phyloP scores from a whole-genome alignment of 1,139 yeast species.

The Pichia sp. region DNA sequence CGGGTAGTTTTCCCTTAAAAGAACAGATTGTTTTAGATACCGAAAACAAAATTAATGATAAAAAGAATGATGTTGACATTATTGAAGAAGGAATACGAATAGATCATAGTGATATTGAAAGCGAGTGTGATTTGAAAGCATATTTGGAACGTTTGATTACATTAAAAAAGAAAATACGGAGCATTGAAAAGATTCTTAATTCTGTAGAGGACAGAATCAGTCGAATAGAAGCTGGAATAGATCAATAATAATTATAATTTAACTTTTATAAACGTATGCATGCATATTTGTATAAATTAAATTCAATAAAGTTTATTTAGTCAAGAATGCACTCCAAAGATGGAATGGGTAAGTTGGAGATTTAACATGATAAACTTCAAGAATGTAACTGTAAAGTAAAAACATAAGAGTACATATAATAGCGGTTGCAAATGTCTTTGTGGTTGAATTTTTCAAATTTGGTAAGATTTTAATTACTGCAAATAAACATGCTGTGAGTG shows the following conservation, averaged over 20 bases:
- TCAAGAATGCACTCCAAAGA: background rate
- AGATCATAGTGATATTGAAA: slow-evolving; percentile 6
- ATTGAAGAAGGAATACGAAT: slow-evolving; percentile 1
- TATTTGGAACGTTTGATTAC: slow-evolving; percentile 33
- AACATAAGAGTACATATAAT: slow-evolving; percentile 38
- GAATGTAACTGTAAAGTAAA: slow-evolving; percentile 47
- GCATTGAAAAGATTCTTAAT: slow-evolving; percentile 32
- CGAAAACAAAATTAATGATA: background rate
- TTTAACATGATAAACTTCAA: slow-evolving; percentile 52
- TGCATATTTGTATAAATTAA: background rate
- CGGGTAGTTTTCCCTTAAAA: slow-evolving; percentile 2
- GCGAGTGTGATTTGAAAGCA: slow-evolving; percentile 20
- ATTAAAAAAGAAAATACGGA: slow-evolving; percentile 34
- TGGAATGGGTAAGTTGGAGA: slow-evolving; percentile 57
- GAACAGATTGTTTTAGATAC: background rate
- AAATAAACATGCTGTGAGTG: slow-evolving; percentile 45
- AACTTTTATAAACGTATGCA: too few relatives aligned
- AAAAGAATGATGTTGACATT: background rate
- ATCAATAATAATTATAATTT: too few relatives aligned
- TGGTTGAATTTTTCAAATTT: slow-evolving; percentile 36
- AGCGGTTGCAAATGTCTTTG: slow-evolving; percentile 41
- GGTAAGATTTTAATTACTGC: slow-evolving; percentile 47
- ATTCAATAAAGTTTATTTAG: background rate
- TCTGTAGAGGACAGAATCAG: slow-evolving; percentile 34
- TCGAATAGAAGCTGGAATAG: too few relatives aligned